phyloP scores from a whole-genome alignment of 2,329 filamentous ascomycete species.

The Venturia pyrina region DNA sequence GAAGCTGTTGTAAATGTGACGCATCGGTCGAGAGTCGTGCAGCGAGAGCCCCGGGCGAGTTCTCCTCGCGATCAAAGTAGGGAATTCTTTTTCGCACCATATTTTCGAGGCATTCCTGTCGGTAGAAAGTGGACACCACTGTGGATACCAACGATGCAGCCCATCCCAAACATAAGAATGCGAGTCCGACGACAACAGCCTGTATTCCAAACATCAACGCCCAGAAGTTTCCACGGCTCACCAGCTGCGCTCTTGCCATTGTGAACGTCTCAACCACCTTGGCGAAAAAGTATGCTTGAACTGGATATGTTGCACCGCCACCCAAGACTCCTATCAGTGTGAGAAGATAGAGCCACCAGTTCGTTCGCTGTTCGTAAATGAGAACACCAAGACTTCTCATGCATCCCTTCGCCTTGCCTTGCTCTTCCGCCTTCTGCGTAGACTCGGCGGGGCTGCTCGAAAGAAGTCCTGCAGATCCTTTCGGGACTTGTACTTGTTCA shows the following conservation, averaged over 20 bases:
- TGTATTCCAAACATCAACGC: constrained; percentile 55
- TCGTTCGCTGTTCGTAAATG: constrained; percentile 24
- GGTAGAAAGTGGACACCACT: constrained; percentile 39
- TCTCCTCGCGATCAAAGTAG: constrained; percentile 52
- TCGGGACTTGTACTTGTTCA: not conserved
- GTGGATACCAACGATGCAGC: constrained; percentile 14
- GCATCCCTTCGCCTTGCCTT: constrained; percentile 23
- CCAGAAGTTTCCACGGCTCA: constrained; percentile 46
- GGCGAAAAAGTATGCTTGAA: constrained; percentile 30
- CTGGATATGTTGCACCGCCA: constrained; percentile 26
- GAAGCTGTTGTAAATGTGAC: constrained; percentile 51
- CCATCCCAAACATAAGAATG: constrained; percentile 42
- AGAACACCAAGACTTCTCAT: constrained; percentile 25
- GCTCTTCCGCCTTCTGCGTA: constrained; percentile 9
- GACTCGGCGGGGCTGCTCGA: constrained; percentile 2
- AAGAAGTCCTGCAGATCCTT: not conserved
- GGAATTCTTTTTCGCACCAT: constrained; percentile 48
- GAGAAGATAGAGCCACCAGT: constrained; percentile 25
- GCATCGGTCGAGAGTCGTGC: constrained; percentile 47
- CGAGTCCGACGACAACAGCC: constrained; percentile 41
- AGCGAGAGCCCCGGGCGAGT: constrained; percentile 51
- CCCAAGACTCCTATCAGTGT: constrained; percentile 22
- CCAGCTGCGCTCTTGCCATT: constrained; percentile 19
- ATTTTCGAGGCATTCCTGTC: constrained; percentile 50
- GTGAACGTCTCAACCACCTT: constrained; percentile 29